Base-by-base conservation (phyloP, 2,329 filamentous ascomycete genomes). In the Thermothelomyces thermophilus region DNA sequence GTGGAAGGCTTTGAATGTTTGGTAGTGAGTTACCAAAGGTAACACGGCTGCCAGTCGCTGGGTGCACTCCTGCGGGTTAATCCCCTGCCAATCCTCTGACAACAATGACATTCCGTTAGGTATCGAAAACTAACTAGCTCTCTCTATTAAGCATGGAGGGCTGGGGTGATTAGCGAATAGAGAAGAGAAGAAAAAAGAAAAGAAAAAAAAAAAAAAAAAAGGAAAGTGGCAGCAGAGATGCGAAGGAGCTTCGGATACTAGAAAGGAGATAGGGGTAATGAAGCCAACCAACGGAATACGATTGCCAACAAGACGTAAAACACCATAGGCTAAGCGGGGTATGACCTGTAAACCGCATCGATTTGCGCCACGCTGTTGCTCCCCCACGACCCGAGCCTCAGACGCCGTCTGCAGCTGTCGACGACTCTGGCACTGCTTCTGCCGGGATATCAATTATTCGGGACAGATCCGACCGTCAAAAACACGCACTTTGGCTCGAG, bases 211-310 rank as follows among this genome's bases (percentile, higher is more conserved):
- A n/a, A n/a, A n/a, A n/a, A n/a, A n/a, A 58, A 55, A 51, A 46
- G 20, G 54, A 57, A 56, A 53, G 54, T 52, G 51, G 57, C 43
- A 54, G 49, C 53, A 59, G 54, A 56, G 54, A 59, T 59, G 57
- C 51, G 49, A 57, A 58, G 55, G 56, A 58, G 55, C 54, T 59
- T 58, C 52, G 56, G 57, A 67, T 69, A 72, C 66, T 72, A 72
- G 70, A 70, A 69, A 70, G 63, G 61, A 68, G 69, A 69, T 68
- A 69, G 67, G 55, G 56, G 58, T 63, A 47, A 69, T 68, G 58
- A 69, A 70, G 64, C 66, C 64, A 68, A 61, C 63, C 62, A n/a
- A 62, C 62, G 58, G 63, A 65, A 64, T 63, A 64, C 66, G 62
- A 63, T 67, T 63, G 63, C 64, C 64, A 62, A 66, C 61, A 67